Conservation (phyloP, 2,329 filamentous ascomycete genomes). For the Corynespora cassiicola region DNA sequence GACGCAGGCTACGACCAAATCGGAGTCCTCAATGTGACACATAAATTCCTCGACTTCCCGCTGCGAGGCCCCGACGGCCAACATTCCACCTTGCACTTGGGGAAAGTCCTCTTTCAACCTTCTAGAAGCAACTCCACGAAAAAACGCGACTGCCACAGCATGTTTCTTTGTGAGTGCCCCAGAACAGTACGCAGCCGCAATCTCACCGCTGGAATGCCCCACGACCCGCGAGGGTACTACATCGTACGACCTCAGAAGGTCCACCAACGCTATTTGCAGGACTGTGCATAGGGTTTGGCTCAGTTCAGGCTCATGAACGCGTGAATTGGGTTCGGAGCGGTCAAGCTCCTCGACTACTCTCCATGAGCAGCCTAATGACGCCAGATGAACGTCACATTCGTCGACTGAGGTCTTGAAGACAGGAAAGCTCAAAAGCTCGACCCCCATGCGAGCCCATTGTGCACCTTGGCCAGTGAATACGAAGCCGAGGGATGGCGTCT, state of each 20-base stretch:
- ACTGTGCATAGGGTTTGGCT: slow-evolving; percentile 25
- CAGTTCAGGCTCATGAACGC: slow-evolving; percentile 5
- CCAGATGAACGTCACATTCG: background rate
- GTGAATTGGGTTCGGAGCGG: background rate
- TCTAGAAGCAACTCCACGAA: slow-evolving; percentile 1
- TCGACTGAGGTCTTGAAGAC: slow-evolving; percentile 12
- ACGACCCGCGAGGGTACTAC: slow-evolving; percentile 17
- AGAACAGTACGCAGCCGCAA: slow-evolving; percentile 25
- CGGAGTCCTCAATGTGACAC: no score
- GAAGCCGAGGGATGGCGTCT: slow-evolving; percentile 20
- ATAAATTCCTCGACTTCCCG: slow-evolving; percentile 1
- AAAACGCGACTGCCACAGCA: slow-evolving; percentile 11
- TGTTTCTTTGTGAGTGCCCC: slow-evolving; percentile 7
- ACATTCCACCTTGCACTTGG: slow-evolving; percentile 24
- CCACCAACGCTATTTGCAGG: slow-evolving; percentile 26
- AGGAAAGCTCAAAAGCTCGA: slow-evolving; percentile 15
- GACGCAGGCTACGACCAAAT: slow-evolving; percentile 16
- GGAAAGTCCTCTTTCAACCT: slow-evolving; percentile 28
- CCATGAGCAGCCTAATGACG: slow-evolving; percentile 4
- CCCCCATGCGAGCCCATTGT: slow-evolving; percentile 24
- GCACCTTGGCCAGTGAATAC: slow-evolving; percentile 36
- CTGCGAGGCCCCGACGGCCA: slow-evolving; percentile 30
- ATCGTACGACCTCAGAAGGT: slow-evolving; percentile 15
- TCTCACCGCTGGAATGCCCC: slow-evolving; percentile 29
- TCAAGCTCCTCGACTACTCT: slow-evolving; percentile 3